These are phyloP conservation scores for Nematocida displodere DNA, from an alignment of 371 early-diverging fungal species.

Conservation along the genomic window DNA sequence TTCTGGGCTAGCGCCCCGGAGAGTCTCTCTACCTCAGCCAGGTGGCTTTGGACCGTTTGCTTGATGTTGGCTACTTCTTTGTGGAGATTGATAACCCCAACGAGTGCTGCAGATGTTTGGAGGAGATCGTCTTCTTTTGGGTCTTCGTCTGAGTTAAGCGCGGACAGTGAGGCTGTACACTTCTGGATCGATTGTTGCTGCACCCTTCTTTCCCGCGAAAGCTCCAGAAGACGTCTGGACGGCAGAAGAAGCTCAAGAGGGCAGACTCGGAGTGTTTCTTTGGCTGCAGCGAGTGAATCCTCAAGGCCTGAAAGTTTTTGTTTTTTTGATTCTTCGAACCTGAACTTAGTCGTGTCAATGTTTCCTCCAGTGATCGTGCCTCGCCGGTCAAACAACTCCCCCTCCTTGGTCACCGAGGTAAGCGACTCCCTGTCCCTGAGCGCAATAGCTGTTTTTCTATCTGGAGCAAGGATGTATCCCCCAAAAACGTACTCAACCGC, in stretches of 20 bases:
- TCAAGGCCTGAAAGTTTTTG: neutral
- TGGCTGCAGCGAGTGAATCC: neutral
- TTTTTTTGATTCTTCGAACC: conserved; percentile 50
- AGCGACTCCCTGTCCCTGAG: conserved; percentile 71
- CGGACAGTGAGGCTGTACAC: neutral
- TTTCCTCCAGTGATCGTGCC: conserved; percentile 94
- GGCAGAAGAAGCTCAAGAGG: neutral
- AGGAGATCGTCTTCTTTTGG: neutral
- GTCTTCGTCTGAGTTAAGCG: neutral
- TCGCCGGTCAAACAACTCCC: conserved; percentile 92
- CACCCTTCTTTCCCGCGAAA: conserved; percentile 65
- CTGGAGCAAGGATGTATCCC: conserved; percentile 70
- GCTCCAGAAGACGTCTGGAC: neutral
- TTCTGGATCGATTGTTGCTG: neutral
- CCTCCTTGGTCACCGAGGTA: conserved; percentile 83
- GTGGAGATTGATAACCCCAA: conserved; percentile 21
- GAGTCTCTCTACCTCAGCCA: neutral
- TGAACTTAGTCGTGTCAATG: conserved; percentile 34
- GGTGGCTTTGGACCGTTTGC: conserved; percentile 65
- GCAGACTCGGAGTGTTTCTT: neutral
- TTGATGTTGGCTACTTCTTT: conserved; percentile 67
- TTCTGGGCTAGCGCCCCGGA: conserved; percentile 52
- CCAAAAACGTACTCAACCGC: conserved; percentile 94
- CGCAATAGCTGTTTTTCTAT: conserved; percentile 71
- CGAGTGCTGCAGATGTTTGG: neutral